These are phyloP conservation scores for Esteya vermicola DNA, from an alignment of 2,329 filamentous ascomycete genomes.

Conservation along the genomic window DNA sequence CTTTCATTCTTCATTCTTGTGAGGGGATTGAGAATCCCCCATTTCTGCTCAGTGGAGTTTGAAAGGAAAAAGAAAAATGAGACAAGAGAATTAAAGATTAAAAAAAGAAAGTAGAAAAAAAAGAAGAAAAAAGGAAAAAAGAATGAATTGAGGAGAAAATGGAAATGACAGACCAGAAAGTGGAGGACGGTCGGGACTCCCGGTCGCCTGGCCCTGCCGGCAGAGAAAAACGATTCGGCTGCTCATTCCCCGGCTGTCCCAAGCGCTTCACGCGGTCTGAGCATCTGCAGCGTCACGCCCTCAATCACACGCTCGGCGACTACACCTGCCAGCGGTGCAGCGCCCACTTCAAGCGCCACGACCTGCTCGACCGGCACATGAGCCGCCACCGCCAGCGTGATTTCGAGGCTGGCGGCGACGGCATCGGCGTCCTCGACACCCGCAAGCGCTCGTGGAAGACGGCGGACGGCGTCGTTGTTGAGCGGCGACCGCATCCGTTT, in stretches of 20 bases:
- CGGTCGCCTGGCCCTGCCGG: neutral
- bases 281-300: slow-evolving; percentile 66
- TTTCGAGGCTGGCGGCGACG: slow-evolving; percentile 8
- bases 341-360: slow-evolving; percentile 9
- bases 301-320: slow-evolving; percentile 38
- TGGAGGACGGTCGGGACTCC: too few relatives aligned
- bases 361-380: slow-evolving; percentile 9
- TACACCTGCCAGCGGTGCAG: slow-evolving; percentile 8
- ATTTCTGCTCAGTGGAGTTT: too few relatives aligned
- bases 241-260: slow-evolving; percentile 43
- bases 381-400: slow-evolving; percentile 7
- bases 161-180: neutral
- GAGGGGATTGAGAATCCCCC: too few relatives aligned
- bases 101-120: neutral
- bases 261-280: slow-evolving; percentile 72
- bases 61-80: neutral
- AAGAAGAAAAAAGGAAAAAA: neutral
- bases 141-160: neutral
- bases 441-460: slow-evolving; percentile 9
- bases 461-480: slow-evolving; percentile 6
- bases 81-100: neutral
- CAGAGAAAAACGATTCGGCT: slow-evolving; percentile 7
- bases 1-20: too few relatives aligned
- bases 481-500: slow-evolving; percentile 1
- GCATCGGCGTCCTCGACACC: slow-evolving; percentile 8